phyloP scores from a whole-genome alignment of 805 yeast genomes.

The Metschnikowia similis region DNA sequence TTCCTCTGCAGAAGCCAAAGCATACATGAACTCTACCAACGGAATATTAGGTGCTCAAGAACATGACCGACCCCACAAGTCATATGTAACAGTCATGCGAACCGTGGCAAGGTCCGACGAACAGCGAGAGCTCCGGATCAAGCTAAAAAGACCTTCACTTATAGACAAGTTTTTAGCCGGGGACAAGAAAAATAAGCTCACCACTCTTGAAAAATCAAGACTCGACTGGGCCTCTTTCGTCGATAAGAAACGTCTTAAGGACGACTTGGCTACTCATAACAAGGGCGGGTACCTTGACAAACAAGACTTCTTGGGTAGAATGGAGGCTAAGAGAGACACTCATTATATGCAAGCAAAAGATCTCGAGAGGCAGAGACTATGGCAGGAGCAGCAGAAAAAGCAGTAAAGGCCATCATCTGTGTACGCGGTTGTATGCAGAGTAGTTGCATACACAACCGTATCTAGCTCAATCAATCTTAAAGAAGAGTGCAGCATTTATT shows the following conservation, averaged over 20 bases:
- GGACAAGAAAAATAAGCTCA: slow-evolving; percentile 66
- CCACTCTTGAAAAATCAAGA: slow-evolving; percentile 88
- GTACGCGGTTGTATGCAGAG: background rate
- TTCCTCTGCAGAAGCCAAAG: slow-evolving; percentile 82
- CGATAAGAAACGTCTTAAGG: slow-evolving; percentile 77
- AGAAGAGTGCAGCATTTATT: too few species aligned
- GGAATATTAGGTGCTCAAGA: slow-evolving; percentile 19
- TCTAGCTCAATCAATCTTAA: too few species aligned
- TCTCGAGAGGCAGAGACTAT: slow-evolving; percentile 26
- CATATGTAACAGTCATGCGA: slow-evolving; percentile 34
- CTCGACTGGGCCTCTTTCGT: slow-evolving; percentile 95
- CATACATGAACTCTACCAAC: slow-evolving; percentile 58
- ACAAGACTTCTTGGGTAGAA: slow-evolving; percentile 82
- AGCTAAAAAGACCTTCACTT: slow-evolving; percentile 68
- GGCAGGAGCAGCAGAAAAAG: slow-evolving; percentile 16
- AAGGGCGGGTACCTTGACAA: slow-evolving; percentile 89
- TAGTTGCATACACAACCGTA: too few species aligned
- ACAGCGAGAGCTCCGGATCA: slow-evolving; percentile 40
- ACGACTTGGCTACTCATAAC: slow-evolving; percentile 74
- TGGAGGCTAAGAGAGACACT: slow-evolving; percentile 55
- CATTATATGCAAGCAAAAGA: slow-evolving; percentile 44
- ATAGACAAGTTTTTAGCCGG: slow-evolving; percentile 68
- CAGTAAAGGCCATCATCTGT: background rate
- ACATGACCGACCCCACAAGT: slow-evolving; percentile 13
- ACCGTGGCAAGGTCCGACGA: slow-evolving; percentile 28